phyloP scores from a whole-genome alignment of 805 yeast genomes.

The Hanseniaspora lachancei region DNA sequence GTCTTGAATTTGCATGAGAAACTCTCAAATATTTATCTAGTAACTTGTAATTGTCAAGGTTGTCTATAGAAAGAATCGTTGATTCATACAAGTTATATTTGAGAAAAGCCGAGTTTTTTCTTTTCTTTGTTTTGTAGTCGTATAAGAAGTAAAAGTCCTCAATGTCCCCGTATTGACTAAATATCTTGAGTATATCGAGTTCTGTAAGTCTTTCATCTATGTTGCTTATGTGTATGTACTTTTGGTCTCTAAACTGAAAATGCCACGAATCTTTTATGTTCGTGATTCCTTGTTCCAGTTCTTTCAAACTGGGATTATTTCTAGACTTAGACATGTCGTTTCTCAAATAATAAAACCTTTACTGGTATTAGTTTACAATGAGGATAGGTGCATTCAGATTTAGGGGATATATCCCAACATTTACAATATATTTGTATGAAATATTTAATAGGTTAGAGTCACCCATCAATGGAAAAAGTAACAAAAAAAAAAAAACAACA shows the following conservation, averaged over 20 bases:
- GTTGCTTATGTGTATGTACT: slow-evolving; percentile 67
- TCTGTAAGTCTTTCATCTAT: slow-evolving; percentile 54
- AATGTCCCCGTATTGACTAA: slow-evolving; percentile 84
- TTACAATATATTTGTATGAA: too few relatives aligned
- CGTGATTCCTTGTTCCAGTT: slow-evolving; percentile 46
- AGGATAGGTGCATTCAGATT: too few relatives aligned
- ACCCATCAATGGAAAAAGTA: too few relatives aligned
- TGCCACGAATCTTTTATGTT: slow-evolving; percentile 72
- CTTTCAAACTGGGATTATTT: slow-evolving; percentile 38
- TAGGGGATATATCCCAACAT: too few relatives aligned
- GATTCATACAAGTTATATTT: slow-evolving; percentile 74
- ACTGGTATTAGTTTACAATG: too few relatives aligned
- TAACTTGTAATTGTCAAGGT: slow-evolving; percentile 55
- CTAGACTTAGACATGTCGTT: not conserved
- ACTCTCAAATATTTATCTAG: slow-evolving; percentile 44
- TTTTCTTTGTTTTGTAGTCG: slow-evolving; percentile 50
- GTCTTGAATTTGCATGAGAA: slow-evolving; percentile 56
- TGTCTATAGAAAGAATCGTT: slow-evolving; percentile 76
- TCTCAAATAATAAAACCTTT: not conserved
- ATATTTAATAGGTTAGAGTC: too few relatives aligned
- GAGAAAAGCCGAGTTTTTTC: slow-evolving; percentile 66
- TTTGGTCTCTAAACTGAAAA: slow-evolving; percentile 61
- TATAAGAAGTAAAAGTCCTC: slow-evolving; percentile 58
- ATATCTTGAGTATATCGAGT: slow-evolving; percentile 60
- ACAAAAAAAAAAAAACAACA: too few relatives aligned